Evolutionary conservation across 2,329 filamentous ascomycete species (phyloP).

Genomic region (Cladophialophora exuberans): DNA sequence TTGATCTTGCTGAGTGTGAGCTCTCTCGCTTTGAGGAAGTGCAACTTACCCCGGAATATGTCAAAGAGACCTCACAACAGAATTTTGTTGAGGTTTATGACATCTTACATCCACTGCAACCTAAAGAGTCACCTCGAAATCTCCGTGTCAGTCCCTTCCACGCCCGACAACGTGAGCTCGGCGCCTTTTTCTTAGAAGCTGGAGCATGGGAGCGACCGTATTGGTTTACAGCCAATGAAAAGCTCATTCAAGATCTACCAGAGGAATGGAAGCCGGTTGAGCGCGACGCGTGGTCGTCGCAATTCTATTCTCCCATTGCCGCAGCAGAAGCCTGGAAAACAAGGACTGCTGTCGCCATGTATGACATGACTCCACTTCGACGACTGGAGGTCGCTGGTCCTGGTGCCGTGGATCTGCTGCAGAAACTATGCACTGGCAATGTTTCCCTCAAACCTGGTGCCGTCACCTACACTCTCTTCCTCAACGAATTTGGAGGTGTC

Average conservation of each 20-base stretch:
- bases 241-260: slow-evolving; percentile 56
- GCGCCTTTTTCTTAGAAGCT: slow-evolving; percentile 61
- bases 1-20: slow-evolving; percentile 64
- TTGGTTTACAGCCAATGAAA: slow-evolving; percentile 63
- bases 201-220: slow-evolving; percentile 65
- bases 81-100: slow-evolving; percentile 69
- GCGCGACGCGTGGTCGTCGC: slow-evolving; percentile 62
- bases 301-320: slow-evolving; percentile 61
- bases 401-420: slow-evolving; percentile 58
- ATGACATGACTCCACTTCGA: slow-evolving; percentile 64
- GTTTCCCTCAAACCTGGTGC: slow-evolving; percentile 52
- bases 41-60: slow-evolving; percentile 59
- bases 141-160: slow-evolving; percentile 64
- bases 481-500: slow-evolving; percentile 58
- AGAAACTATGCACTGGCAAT: slow-evolving; percentile 45
- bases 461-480: slow-evolving; percentile 61
- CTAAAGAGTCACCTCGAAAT: slow-evolving; percentile 60
- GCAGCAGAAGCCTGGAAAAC: slow-evolving; percentile 69
- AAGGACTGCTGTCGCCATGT: slow-evolving; percentile 64
- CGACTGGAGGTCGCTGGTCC: slow-evolving; percentile 62
- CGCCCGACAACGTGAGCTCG: slow-evolving; percentile 55
- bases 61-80: slow-evolving; percentile 62
- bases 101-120: slow-evolving; percentile 64
- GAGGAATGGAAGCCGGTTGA: slow-evolving; percentile 58
- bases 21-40: slow-evolving; percentile 64